phyloP scores from a whole-genome alignment of 2,329 filamentous ascomycete species.

The Aureobasidium vineae region DNA sequence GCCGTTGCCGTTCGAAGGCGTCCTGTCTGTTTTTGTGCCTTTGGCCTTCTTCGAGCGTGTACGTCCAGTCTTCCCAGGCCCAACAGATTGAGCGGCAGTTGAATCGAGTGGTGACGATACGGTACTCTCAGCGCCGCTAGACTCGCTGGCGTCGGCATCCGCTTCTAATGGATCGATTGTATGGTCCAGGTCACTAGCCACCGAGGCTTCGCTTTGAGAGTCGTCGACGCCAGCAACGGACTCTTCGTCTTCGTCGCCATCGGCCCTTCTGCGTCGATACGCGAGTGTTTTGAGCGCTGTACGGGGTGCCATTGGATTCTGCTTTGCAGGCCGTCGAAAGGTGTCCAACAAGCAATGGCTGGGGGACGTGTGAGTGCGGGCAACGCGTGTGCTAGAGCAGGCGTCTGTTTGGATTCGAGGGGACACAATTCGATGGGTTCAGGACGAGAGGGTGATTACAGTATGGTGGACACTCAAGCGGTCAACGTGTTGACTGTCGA shows the following conservation, averaged over 20 bases:
- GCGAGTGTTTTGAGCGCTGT: conserved; percentile 60
- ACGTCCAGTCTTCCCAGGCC: conserved; percentile 29
- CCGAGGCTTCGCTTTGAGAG: conserved; percentile 62
- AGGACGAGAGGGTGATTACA: not conserved
- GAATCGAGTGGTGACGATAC: conserved; percentile 24
- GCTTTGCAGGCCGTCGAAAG: not conserved
- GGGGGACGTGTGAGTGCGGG: not conserved
- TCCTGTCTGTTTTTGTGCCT: conserved; percentile 5
- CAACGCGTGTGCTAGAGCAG: conserved; percentile 4
- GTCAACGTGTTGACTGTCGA: not conserved
- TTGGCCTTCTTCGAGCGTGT: conserved; percentile 15
- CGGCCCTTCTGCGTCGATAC: conserved; percentile 65
- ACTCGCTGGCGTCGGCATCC: conserved; percentile 54
- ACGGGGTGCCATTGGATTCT: conserved; percentile 51
- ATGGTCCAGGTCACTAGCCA: conserved; percentile 56
- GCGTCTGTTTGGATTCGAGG: not conserved
- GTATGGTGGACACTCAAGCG: not conserved
- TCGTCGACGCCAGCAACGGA: conserved; percentile 57
- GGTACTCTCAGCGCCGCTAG: conserved; percentile 52
- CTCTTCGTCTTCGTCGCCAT: conserved; percentile 67
- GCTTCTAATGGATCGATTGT: conserved; percentile 40
- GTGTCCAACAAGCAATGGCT: not conserved
- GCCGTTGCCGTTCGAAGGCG: not conserved
- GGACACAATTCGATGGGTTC: not conserved
- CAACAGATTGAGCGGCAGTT: not conserved